A percentile compares a stretch with the other conserved stretches of the same genome.
Evolutionary conservation across 176 grass and related monocot species (phyloP).

Genomic region (Phyllostachys edulis): DNA sequence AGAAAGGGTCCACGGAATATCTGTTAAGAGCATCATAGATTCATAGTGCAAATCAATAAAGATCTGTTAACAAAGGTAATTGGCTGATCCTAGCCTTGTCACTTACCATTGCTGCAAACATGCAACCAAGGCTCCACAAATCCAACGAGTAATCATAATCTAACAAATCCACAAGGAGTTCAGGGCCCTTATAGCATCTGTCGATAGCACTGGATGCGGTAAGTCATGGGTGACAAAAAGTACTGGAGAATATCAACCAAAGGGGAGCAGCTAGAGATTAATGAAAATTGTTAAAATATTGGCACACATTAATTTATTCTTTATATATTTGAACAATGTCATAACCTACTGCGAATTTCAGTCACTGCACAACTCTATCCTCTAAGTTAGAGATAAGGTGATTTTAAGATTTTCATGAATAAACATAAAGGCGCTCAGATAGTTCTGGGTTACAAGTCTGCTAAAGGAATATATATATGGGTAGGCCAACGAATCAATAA

Average conservation of each 20-base stretch:
- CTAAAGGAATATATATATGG: neutral
- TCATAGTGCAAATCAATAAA: slow-evolving; percentile 18
- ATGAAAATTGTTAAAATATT: neutral
- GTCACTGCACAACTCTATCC: neutral
- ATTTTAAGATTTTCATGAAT: neutral
- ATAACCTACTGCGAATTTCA: slow-evolving; percentile 7
- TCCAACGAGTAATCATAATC: slow-evolving; percentile 99
- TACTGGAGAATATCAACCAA: neutral
- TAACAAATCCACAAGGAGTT: slow-evolving; percentile 93
- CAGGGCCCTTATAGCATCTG: slow-evolving; percentile 86
- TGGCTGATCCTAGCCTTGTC: neutral
- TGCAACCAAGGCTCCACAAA: slow-evolving; percentile 99
- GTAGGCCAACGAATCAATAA: neutral
- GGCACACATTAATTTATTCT: neutral
- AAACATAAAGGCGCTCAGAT: slow-evolving; percentile 1
- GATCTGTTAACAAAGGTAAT: slow-evolving; percentile 7
- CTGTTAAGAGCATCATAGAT: slow-evolving; percentile 36
- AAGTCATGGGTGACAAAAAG: neutral
- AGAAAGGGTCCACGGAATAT: slow-evolving; percentile 93
- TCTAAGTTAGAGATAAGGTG: neutral
- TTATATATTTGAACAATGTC: slow-evolving; percentile 5
- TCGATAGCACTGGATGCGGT: slow-evolving; percentile 11
- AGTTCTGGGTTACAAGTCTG: neutral
- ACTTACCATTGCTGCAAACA: slow-evolving; percentile 95
- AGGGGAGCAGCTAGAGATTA: neutral